These are phyloP conservation scores for Boletellus deceptivus DNA, from an alignment of 1,284 basidiomycete genomes.

Conservation along the genomic window DNA sequence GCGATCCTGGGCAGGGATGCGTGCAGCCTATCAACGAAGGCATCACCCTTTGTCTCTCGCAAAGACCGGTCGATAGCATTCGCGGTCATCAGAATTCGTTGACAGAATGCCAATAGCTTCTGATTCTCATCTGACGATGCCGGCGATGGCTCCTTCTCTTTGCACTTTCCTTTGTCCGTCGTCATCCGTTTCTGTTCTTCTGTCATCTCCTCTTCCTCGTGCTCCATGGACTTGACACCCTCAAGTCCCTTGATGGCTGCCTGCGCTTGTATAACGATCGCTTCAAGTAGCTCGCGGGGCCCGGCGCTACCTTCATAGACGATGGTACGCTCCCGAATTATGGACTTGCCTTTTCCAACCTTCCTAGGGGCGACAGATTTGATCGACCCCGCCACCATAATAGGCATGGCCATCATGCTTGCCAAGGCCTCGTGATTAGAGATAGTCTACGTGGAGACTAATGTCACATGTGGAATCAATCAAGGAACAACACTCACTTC, in stretches of 20 bases:
- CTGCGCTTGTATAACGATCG: constrained; percentile 83
- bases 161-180: constrained; percentile 51
- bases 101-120: constrained; percentile 68
- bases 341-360: constrained; percentile 41
- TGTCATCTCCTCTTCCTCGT: constrained; percentile 61
- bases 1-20: constrained; percentile 71
- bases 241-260: constrained; percentile 84
- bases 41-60: constrained; percentile 80
- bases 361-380: constrained; percentile 59
- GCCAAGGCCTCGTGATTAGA: constrained; percentile 88
- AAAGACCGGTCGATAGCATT: constrained; percentile 82
- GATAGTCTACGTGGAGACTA: constrained; percentile 56
- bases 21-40: constrained; percentile 76
- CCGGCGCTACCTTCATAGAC: constrained; percentile 86
- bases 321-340: constrained; percentile 72
- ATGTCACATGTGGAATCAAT: constrained; percentile 4
- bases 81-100: constrained; percentile 76
- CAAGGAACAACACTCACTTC: constrained; percentile 52
- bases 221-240: constrained; percentile 52
- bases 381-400: constrained; percentile 77
- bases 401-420: constrained; percentile 94
- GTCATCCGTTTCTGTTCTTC: constrained; percentile 84
- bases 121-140: constrained; percentile 62
- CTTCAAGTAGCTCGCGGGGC: constrained; percentile 86
- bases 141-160: constrained; percentile 51